These are phyloP conservation scores for Verticillium tricorpus DNA, from an alignment of 2,329 filamentous ascomycete genomes.

Conservation along the genomic window DNA sequence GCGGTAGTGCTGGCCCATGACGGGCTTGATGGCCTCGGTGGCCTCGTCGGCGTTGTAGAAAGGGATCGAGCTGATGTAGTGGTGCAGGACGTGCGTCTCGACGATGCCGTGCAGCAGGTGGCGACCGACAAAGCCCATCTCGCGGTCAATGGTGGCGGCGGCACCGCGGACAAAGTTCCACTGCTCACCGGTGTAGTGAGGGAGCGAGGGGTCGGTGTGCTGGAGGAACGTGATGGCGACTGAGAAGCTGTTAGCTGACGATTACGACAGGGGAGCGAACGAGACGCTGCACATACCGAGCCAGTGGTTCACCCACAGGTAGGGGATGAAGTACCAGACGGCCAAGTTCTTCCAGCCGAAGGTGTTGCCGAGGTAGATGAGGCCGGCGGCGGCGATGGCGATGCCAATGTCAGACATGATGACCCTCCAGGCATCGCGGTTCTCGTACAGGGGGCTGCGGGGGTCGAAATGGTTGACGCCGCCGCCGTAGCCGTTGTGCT, in stretches of 20 bases:
- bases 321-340: conserved; percentile 93
- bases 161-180: conserved; percentile 95
- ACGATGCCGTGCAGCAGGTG: conserved; percentile 91
- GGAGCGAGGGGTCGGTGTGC: conserved; percentile 91
- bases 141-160: conserved; percentile 92
- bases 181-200: conserved; percentile 79
- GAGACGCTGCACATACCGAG: conserved; percentile 62
- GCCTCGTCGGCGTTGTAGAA: conserved; percentile 66
- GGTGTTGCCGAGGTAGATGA: conserved; percentile 66
- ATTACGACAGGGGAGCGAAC: neutral
- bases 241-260: conserved; percentile 27
- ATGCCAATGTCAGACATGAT: conserved; percentile 81
- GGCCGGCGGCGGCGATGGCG: conserved; percentile 52
- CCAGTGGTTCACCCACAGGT: conserved; percentile 99
- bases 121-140: conserved; percentile 94
- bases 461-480: conserved; percentile 97
- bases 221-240: conserved; percentile 97
- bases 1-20: conserved; percentile 97
- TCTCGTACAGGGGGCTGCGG: conserved; percentile 83
- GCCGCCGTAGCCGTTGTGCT: conserved; percentile 72
- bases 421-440: conserved; percentile 84
- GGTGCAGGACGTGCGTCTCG: conserved; percentile 96
- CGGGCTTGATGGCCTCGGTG: conserved; percentile 58
- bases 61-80: conserved; percentile 93
- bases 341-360: conserved; percentile 84